These are phyloP conservation scores for Fusarium newnesense DNA, from an alignment of 2,329 filamentous ascomycete species.

Conservation along the genomic window DNA sequence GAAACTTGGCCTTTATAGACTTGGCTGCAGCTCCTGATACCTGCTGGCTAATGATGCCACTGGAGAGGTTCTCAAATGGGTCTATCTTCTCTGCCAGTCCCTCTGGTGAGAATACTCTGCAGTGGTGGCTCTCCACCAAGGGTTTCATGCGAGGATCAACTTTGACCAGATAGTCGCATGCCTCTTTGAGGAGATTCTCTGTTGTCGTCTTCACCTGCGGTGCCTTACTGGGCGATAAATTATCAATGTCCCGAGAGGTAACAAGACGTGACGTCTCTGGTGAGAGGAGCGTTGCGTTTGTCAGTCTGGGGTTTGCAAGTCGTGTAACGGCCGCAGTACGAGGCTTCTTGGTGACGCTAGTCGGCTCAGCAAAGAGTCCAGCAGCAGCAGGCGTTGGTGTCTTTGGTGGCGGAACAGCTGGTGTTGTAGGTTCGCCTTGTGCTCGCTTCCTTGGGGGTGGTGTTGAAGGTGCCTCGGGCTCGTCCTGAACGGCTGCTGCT, in stretches of 20 bases:
- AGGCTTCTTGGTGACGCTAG: conserved; percentile 50
- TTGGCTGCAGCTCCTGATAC: conserved; percentile 92
- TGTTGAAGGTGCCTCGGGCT: conserved; percentile 42
- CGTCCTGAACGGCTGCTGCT: conserved; percentile 36
- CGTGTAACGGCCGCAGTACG: conserved; percentile 58
- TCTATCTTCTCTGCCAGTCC: conserved; percentile 87
- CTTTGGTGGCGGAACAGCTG: conserved; percentile 48
- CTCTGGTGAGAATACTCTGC: conserved; percentile 81
- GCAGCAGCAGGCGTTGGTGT: conserved; percentile 61
- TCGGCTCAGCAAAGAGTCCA: conserved; percentile 51
- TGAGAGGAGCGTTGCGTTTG: conserved; percentile 78
- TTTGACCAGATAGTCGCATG: conserved; percentile 76
- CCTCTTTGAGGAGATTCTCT: conserved; percentile 77
- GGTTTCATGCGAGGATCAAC: conserved; percentile 78
- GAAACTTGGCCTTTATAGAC: conserved; percentile 87
- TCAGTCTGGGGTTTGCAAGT: conserved; percentile 70
- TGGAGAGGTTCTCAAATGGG: conserved; percentile 84
- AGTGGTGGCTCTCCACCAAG: conserved; percentile 79
- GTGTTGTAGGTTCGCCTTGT: conserved; percentile 33
- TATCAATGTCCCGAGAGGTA: conserved; percentile 58
- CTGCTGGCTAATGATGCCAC: conserved; percentile 95
- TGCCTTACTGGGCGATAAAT: conserved; percentile 58
- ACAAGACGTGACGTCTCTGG: conserved; percentile 74
- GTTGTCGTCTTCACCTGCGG: conserved; percentile 63
- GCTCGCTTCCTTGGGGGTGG: conserved; percentile 49